A percentile compares a stretch with the other conserved stretches of the same genome.
phyloP scores from a whole-genome alignment of 1,284 basidiomycete species.

The Irpex sp. region DNA sequence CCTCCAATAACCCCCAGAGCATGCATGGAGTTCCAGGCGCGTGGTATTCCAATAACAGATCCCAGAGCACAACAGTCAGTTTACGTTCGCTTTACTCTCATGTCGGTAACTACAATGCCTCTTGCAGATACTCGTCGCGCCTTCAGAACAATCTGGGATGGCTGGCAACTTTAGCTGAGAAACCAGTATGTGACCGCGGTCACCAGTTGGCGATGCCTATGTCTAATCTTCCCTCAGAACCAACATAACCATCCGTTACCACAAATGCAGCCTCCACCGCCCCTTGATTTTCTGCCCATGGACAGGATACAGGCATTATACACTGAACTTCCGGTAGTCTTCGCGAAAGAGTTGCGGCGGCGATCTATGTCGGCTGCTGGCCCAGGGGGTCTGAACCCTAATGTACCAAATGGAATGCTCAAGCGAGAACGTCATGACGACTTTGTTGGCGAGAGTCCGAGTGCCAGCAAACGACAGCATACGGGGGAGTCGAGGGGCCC shows the following conservation, averaged over 20 bases:
- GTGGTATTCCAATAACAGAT: slow-evolving; percentile 46
- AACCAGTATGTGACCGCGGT: background rate
- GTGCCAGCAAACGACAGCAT: slow-evolving; percentile 62
- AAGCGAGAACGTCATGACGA: slow-evolving; percentile 66
- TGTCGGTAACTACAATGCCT: slow-evolving; percentile 12
- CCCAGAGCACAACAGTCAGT: slow-evolving; percentile 56
- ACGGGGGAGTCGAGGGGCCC: slow-evolving; percentile 54
- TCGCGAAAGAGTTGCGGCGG: slow-evolving; percentile 60
- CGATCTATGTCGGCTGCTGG: slow-evolving; percentile 24
- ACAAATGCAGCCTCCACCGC: slow-evolving; percentile 51
- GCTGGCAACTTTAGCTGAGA: slow-evolving; percentile 60
- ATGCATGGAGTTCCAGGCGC: slow-evolving; percentile 48
- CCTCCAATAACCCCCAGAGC: slow-evolving; percentile 15
- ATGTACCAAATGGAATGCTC: slow-evolving; percentile 30
- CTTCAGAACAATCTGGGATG: slow-evolving; percentile 66
- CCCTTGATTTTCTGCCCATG: slow-evolving; percentile 45
- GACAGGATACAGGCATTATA: slow-evolving; percentile 64
- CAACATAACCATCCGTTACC: slow-evolving; percentile 38
- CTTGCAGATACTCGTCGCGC: slow-evolving; percentile 47
- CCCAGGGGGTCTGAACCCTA: slow-evolving; percentile 5
- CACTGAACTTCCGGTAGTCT: slow-evolving; percentile 51
- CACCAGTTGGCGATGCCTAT: background rate
- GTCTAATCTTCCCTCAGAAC: background rate
- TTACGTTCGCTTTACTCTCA: background rate
- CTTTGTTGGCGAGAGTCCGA: slow-evolving; percentile 16